These are phyloP conservation scores for Penicillium cinerascens DNA, from an alignment of 495 filamentous ascomycete genomes.

Conservation along the genomic window DNA sequence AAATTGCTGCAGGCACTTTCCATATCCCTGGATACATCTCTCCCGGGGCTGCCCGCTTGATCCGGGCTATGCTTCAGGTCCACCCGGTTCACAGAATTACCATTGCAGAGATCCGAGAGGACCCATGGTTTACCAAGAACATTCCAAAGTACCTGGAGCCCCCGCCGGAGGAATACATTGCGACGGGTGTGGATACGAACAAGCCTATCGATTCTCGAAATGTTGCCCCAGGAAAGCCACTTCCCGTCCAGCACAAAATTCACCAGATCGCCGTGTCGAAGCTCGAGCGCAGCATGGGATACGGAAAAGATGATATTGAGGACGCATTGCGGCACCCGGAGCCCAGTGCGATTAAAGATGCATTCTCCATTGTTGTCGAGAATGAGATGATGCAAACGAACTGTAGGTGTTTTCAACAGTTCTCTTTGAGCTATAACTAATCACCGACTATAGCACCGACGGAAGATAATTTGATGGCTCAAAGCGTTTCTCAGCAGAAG, in stretches of 20 bases:
- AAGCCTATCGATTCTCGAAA: slow-evolving; percentile 80
- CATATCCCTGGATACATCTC: slow-evolving; percentile 84
- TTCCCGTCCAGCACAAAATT: slow-evolving; percentile 78
- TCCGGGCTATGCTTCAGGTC: slow-evolving; percentile 89
- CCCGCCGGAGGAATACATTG: slow-evolving; percentile 88
- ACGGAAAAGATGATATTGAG: slow-evolving; percentile 89
- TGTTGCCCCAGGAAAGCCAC: slow-evolving; percentile 72
- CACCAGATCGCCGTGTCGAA: slow-evolving; percentile 90
- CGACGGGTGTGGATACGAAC: slow-evolving; percentile 87
- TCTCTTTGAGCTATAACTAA: slow-evolving; percentile 10
- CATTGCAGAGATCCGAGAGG: slow-evolving; percentile 87
- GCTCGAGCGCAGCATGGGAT: slow-evolving; percentile 96
- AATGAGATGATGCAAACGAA: slow-evolving; percentile 96
- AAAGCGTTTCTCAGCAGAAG: slow-evolving; percentile 23
- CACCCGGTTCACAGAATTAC: slow-evolving; percentile 92
- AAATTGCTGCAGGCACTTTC: slow-evolving; percentile 87
- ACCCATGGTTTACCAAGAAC: slow-evolving; percentile 90
- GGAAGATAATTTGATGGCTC: slow-evolving; percentile 38
- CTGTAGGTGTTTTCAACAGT: slow-evolving; percentile 49
- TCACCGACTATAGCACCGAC: slow-evolving; percentile 31
- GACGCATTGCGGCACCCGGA: slow-evolving; percentile 88
- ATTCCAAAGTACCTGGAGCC: slow-evolving; percentile 81
- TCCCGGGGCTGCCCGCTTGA: slow-evolving; percentile 76
- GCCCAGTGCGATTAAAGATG: slow-evolving; percentile 96
- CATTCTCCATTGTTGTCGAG: slow-evolving; percentile 94